phyloP scores from a whole-genome alignment of 2,329 filamentous ascomycete species.

The Gaeumannomyces sp. region DNA sequence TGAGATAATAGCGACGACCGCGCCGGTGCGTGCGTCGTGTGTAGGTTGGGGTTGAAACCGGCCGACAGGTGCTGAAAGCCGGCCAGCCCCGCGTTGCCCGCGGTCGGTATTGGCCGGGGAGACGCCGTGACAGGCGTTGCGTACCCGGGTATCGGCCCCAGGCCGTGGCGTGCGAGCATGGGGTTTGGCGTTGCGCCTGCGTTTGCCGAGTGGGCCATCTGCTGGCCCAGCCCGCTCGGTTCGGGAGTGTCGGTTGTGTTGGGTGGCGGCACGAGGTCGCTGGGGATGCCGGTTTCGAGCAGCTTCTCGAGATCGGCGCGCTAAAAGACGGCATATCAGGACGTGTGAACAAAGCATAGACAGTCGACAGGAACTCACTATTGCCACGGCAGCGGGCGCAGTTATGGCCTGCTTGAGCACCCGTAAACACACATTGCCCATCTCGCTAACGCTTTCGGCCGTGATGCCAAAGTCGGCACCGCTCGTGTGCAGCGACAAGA shows the following conservation, averaged over 20 bases:
- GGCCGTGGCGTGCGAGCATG: too few relatives aligned
- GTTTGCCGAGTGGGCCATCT: too few relatives aligned
- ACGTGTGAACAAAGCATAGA: too few relatives aligned
- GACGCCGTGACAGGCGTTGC: too few relatives aligned
- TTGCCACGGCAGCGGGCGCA: constrained; percentile 43
- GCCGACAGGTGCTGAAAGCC: too few relatives aligned
- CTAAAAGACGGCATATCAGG: constrained; percentile 9
- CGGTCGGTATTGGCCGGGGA: too few relatives aligned
- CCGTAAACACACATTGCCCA: constrained; percentile 43
- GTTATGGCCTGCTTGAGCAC: constrained; percentile 45
- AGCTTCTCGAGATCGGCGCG: constrained; percentile 45
- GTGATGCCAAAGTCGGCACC: constrained; percentile 37
- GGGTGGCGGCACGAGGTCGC: constrained; percentile 20
- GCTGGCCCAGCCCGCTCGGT: not conserved
- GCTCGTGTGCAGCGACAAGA: constrained; percentile 42
- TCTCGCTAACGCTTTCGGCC: constrained; percentile 40
- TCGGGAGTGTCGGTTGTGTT: constrained; percentile 18
- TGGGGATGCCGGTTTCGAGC: constrained; percentile 37
- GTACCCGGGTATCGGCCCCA: too few relatives aligned
- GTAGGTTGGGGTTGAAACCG: too few relatives aligned
- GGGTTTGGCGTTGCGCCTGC: too few relatives aligned
- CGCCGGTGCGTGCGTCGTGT: too few relatives aligned
- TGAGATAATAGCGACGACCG: too few relatives aligned
- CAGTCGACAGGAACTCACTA: constrained; percentile 36
- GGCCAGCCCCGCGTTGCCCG: too few relatives aligned